phyloP scores from a whole-genome alignment of 108 stramenopile genomes.

The Cyclotella kingstonii region DNA sequence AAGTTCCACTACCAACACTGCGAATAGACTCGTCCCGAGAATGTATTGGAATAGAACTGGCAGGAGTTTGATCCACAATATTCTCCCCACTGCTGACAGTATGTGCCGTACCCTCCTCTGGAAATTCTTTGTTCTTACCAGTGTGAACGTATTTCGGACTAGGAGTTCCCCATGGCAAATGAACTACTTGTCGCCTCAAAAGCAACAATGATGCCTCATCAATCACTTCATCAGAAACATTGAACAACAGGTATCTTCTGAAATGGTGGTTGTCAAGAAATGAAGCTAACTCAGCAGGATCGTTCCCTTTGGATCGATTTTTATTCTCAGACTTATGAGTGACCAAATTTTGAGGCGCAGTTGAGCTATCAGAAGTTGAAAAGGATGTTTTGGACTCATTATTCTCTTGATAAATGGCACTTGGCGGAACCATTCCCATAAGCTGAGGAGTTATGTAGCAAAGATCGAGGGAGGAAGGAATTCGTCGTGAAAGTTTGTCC shows the following conservation, averaged over 20 bases:
- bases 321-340: not conserved
- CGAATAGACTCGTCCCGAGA: not conserved
- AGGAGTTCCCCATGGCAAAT: constrained; percentile 62
- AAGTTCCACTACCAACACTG: constrained; percentile 1
- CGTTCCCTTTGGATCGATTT: constrained; percentile 40
- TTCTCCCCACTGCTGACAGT: no score
- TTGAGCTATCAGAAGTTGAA: not conserved
- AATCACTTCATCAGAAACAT: constrained; percentile 49
- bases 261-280: constrained; percentile 58
- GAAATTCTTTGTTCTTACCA: not conserved
- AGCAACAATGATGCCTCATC: constrained; percentile 55
- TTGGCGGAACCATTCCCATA: constrained; percentile 55
- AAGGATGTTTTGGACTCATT: not conserved
- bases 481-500: constrained; percentile 35
- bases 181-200: constrained; percentile 64
- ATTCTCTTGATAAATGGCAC: constrained; percentile 3
- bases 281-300: constrained; percentile 43
- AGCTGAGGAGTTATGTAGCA: constrained; percentile 61
- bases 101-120: no score
- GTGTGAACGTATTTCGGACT: constrained; percentile 2
- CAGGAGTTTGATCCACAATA: constrained; percentile 1
- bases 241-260: constrained; percentile 53
- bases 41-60: not conserved
- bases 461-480: constrained; percentile 48
- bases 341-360: not conserved